Percentiles rank a stretch among this genome's conserved stretches.
These are phyloP conservation scores for Cadophora sp. DNA, from an alignment of 2,329 filamentous ascomycete genomes.

Conservation along the genomic window DNA sequence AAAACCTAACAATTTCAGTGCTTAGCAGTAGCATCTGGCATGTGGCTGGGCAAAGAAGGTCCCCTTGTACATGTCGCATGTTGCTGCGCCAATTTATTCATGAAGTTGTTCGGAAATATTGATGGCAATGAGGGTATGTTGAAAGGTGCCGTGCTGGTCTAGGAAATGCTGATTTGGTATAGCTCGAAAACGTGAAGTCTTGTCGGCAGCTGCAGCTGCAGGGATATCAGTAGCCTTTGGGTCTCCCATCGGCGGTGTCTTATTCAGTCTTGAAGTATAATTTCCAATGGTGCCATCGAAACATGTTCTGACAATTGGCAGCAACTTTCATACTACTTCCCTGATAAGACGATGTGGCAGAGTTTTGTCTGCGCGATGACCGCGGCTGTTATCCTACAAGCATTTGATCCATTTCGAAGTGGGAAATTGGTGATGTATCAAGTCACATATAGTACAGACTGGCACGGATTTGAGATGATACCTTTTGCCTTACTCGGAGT, in stretches of 20 bases:
- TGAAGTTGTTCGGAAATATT: constrained; percentile 84
- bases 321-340: constrained; percentile 97
- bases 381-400: constrained; percentile 92
- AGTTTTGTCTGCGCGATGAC: constrained; percentile 99
- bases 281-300: background rate
- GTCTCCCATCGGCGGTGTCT: constrained; percentile 82
- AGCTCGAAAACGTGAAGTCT: constrained; percentile 91
- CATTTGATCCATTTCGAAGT: constrained; percentile 91
- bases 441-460: constrained; percentile 88
- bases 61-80: constrained; percentile 95
- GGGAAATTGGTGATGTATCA: constrained; percentile 97
- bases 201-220: constrained; percentile 84
- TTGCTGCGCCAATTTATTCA: constrained; percentile 93
- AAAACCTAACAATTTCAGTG: constrained; percentile 60
- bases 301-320: constrained; percentile 46
- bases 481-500: constrained; percentile 89
- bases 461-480: constrained; percentile 93
- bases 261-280: constrained; percentile 88
- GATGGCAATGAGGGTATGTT: constrained; percentile 81
- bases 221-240: constrained; percentile 67
- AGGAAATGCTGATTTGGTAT: constrained; percentile 40
- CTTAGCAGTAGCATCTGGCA: constrained; percentile 87
- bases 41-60: constrained; percentile 97
- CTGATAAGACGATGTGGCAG: constrained; percentile 99
- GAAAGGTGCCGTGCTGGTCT: constrained; percentile 25